These are phyloP conservation scores for Drechslerella stenobrocha DNA, from an alignment of 2,329 filamentous ascomycete species.

Conservation along the genomic window DNA sequence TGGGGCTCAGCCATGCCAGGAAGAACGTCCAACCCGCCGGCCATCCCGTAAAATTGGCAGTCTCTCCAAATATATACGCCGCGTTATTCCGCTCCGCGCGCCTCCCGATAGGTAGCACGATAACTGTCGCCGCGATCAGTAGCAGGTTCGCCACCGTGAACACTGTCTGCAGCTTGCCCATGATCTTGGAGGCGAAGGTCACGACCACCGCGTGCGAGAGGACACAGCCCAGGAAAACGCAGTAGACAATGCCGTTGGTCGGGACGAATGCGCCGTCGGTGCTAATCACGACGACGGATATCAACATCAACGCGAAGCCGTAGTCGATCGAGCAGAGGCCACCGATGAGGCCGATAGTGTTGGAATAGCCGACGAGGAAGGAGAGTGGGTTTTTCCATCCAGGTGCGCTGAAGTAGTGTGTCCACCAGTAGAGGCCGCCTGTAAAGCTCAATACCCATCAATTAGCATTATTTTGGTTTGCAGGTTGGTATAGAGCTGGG, in stretches of 20 bases:
- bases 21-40: conserved; percentile 65
- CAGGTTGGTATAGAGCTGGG: conserved; percentile 50
- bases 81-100: conserved; percentile 55
- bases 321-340: conserved; percentile 67
- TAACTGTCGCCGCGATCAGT: conserved; percentile 63
- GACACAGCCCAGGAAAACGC: conserved; percentile 62
- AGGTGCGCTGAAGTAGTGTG: conserved; percentile 64
- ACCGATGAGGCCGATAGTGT: conserved; percentile 59
- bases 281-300: conserved; percentile 62
- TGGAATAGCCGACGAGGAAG: conserved; percentile 46
- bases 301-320: conserved; percentile 63
- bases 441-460: conserved; percentile 50
- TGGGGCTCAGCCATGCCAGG: conserved; percentile 65
- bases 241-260: conserved; percentile 63
- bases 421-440: conserved; percentile 65
- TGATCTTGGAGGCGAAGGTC: conserved; percentile 61
- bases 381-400: conserved; percentile 62
- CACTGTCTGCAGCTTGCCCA: conserved; percentile 64
- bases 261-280: conserved; percentile 64
- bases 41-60: conserved; percentile 65
- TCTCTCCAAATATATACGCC: conserved; percentile 63
- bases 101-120: conserved; percentile 63
- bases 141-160: conserved; percentile 63
- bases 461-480: not conserved
- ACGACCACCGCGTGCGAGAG: conserved; percentile 62